Conservation (phyloP, 1,284 basidiomycete genomes). For the Mycosarcoma mackinlayi region DNA sequence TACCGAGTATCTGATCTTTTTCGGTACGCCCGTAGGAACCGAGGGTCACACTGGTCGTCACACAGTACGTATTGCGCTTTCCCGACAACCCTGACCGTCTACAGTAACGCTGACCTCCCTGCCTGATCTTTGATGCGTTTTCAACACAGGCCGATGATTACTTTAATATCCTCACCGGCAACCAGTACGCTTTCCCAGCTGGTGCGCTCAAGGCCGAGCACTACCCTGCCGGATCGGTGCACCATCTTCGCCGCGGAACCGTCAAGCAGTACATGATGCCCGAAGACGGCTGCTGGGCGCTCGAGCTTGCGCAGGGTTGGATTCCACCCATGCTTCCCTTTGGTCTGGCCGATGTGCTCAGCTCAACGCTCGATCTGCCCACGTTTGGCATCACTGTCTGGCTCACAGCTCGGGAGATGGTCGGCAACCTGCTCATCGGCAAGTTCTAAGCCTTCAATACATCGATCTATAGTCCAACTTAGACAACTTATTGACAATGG, state of each 20-base stretch:
- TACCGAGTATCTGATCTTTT: conserved; percentile 83
- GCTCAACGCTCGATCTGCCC: conserved; percentile 87
- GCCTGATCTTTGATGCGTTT: neutral
- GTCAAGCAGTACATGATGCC: conserved; percentile 99
- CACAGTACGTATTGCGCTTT: conserved; percentile 70
- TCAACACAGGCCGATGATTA: conserved; percentile 82
- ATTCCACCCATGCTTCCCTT: conserved; percentile 77
- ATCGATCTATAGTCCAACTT: neutral
- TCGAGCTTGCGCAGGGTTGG: conserved; percentile 87
- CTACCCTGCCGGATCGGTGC: conserved; percentile 84
- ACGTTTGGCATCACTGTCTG: conserved; percentile 83
- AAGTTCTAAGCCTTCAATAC: conserved; percentile 22
- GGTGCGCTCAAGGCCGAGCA: conserved; percentile 83
- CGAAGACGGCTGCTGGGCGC: conserved; percentile 85
- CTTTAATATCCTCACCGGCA: conserved; percentile 92
- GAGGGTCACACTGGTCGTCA: conserved; percentile 95
- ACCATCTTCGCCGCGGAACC: conserved; percentile 82
- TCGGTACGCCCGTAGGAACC: conserved; percentile 93
- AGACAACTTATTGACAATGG: too few relatives aligned
- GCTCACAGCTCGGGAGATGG: conserved; percentile 75
- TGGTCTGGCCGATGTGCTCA: conserved; percentile 85
- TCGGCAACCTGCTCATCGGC: conserved; percentile 58
- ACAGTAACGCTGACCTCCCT: too few relatives aligned
- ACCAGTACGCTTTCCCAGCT: conserved; percentile 89
- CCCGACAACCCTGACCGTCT: too few relatives aligned